Evolutionary conservation across 441 rosid species (phyloP), one percentile per base, ranked within the genome.

Genomic region (Mallotus japonicus): DNA sequence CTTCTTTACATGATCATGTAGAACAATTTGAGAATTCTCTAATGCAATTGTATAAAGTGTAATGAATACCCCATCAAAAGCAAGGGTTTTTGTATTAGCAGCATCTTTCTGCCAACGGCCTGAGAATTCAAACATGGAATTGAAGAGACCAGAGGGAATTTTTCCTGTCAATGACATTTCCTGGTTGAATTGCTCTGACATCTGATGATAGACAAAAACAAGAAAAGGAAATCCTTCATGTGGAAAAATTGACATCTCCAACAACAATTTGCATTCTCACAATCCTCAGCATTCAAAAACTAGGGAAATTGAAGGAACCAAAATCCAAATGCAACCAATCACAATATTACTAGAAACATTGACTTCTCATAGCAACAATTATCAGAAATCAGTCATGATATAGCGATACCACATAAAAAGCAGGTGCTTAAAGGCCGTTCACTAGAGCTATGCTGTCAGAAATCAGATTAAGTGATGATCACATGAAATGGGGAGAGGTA

Each of bases 121-220:
- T 5, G 96, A 86, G 80, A 89, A 95, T 50, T 90, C 96, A 69
- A 90, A 95, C 99, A 91, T 90, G 8, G 90, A 69, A 79, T 95
- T 93, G 83, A 95, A 95, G 59, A 87, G 87, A 66, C 99, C 99
- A 0, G 98, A 91, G 1, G 99, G 99, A 76, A 95, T 91, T 88
- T 93, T 92, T 65, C 99, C 99, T 47, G 91, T 87, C 77, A 91
- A 72, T 76, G 95, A 89, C 75, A 91, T 77, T 71, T 91, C 99
- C 74, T 91, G 98, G 81, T 95, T 95, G 82, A 95, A 91, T 83
- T 88, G 95, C 89, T 93, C 99, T 34, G 99, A 86, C 99, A 95
- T 95, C 99, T 95, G 65, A 68, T 57, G 69, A 65, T 63, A 68
- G 37, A 72, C 67, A 66, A 69, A 42, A 68, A 44, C 32, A 7